A percentile compares a stretch with the other conserved stretches of the same genome.
Evolutionary conservation across 2,329 filamentous ascomycete genomes (phyloP).

Genomic region (Canariomyces notabilis): DNA sequence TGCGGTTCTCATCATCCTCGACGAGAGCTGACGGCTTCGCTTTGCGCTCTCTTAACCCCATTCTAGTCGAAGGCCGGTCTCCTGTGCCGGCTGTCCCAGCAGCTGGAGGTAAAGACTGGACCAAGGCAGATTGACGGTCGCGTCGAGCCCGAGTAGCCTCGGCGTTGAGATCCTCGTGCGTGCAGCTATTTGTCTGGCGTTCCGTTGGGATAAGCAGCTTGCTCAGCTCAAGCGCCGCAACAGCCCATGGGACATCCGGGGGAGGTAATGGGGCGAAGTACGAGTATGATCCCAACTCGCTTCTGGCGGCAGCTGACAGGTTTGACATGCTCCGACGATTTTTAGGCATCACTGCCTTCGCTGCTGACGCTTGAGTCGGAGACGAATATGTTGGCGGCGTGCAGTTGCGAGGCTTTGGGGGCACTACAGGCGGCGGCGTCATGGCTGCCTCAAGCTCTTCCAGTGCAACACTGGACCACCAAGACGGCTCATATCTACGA

Average conservation of each 20-base stretch:
- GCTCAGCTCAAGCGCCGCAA: conserved; percentile 76
- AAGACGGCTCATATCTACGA: conserved; percentile 58
- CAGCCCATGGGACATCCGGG: conserved; percentile 79
- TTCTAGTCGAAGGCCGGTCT: conserved; percentile 50
- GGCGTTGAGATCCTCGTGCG: conserved; percentile 70
- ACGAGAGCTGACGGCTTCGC: conserved; percentile 49
- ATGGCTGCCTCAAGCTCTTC: conserved; percentile 63
- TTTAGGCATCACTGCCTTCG: conserved; percentile 67
- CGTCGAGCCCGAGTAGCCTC: conserved; percentile 58
- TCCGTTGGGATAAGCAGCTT: conserved; percentile 74
- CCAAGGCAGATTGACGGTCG: conserved; percentile 57
- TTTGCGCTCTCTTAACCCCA: conserved; percentile 70
- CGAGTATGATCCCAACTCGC: conserved; percentile 34
- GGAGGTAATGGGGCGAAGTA: conserved; percentile 59
- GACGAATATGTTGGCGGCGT: conserved; percentile 72
- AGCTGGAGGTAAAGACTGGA: conserved; percentile 11
- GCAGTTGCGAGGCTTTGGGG: conserved; percentile 50
- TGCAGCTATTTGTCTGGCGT: conserved; percentile 71
- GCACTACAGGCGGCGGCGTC: conserved; percentile 42
- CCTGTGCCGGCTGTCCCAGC: conserved; percentile 18
- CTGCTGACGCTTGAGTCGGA: conserved; percentile 80
- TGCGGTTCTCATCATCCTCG: conserved; percentile 38
- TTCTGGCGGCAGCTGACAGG: conserved; percentile 36
- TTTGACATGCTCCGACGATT: conserved; percentile 60
- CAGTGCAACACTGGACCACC: conserved; percentile 65